Base-by-base conservation (phyloP, 495 filamentous ascomycete genomes). In the Penicillium salamii region DNA sequence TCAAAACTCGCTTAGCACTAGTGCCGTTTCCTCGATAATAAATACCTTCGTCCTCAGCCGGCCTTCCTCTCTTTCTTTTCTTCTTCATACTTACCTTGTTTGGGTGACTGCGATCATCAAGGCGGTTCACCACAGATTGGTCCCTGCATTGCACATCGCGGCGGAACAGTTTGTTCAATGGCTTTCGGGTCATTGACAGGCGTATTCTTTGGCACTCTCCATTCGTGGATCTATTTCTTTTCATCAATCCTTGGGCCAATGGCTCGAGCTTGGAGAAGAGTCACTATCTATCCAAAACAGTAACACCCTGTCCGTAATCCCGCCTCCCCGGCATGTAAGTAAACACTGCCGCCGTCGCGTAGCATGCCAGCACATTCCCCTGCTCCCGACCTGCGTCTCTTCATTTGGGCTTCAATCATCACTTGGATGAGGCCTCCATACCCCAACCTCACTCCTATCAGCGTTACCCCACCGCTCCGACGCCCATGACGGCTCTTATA, bases 41-140 rank as follows among this genome's bases (percentile, higher is more conserved):
- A 71, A 70, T 59, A 67, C 28, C 9, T 34, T 3, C 19, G 6
- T 7, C 23, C 7, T 53, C 60, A 53, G 19, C 46, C 14, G 1
- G 18, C 14, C 41, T 66, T 70, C 41, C 24, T 53, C 52, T 58
- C 59, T 62, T 70, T 67, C 67, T 69, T 73, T 75, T 70, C 63
- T 78, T 83, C 78, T 79, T 83, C 79, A 85, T 85, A 84, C 81
- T 85, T 86, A 86, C 82, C 81, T 86, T 85, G 79, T 81, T 78
- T 78, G 74, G 72, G 74, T 69, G 70, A 67, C 73, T 65, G 74
- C 70, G 81, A 71, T 85, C 82, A 85, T 68, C 71, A 81, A 78
- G 70, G 69, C 75, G 67, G 76, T 67, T 57, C 71, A 71, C 75
- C 75, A 82, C 73, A 68, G 66, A 66, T 75, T 76, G 76, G 83